Base-by-base conservation (phyloP, 257 asterid genomes). In the Ilex aquifolium region DNA sequence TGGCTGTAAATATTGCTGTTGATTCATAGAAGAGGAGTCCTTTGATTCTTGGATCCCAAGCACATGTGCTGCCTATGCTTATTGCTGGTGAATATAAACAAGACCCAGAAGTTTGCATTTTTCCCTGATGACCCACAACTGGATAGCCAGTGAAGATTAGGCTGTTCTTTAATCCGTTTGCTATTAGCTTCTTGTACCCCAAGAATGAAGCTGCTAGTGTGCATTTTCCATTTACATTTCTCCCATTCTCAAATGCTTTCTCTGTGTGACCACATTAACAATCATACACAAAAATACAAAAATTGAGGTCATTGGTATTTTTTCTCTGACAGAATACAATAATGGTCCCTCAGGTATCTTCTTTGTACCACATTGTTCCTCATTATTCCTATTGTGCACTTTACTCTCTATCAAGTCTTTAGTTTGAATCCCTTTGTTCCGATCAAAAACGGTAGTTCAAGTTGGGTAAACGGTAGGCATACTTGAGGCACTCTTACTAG, bases 51-150 rank as follows among this genome's bases (percentile, higher is more conserved):
- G 95, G 95, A 61, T 90, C 96, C 97, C 96, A 90, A 0, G 95
- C 66, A 59, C 95, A 90, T 2, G 93, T 21, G 2, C 46, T 54
- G 52, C 48, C 75, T 8, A 56, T 80, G 63, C 62, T 58, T 3
- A 72, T 1, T 3, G 75, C 44, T 0, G 90, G 57, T 7, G 97
- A 83, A 77, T 90, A 88, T 15, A 90, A 72, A 44, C 97, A 88
- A 1, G 97, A 88, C 3, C 97, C 97, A 1, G 96, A 83, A n/a
- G 93, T 82, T 13, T 90, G 95, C 79, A 90, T 87, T 29, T 75
- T 74, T 2, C 78, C 75, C 67, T 90, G 96, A 21, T 32, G 83
- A 0, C 98, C 98, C 42, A 91, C 76, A 0, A 91, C 90, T 2
- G 98, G 98, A 60, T 88, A 91, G 4, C 80, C 79, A 4, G 87